Evolutionary conservation across 2,329 filamentous ascomycete genomes (phyloP).

Genomic region (Zasmidium citrigriseum): DNA sequence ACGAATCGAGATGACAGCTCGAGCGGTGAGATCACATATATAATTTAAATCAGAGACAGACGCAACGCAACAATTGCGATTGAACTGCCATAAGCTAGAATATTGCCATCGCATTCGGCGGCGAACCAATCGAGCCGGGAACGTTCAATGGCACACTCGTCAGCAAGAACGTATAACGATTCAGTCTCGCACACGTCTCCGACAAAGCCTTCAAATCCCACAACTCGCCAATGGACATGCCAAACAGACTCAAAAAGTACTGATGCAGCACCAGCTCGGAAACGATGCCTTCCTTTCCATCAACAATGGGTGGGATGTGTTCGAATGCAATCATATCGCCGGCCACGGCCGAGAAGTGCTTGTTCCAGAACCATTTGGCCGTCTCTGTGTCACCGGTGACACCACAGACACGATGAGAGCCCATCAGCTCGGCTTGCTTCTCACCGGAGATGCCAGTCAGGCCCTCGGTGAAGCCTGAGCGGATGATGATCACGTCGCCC

Average conservation of each 20-base stretch:
- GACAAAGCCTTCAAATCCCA: constrained; percentile 47
- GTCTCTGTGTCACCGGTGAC: constrained; percentile 52
- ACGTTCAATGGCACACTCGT: constrained; percentile 48
- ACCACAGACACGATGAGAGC: constrained; percentile 38
- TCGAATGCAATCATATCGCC: constrained; percentile 60
- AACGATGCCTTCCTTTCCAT: constrained; percentile 27
- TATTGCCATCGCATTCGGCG: constrained; percentile 37
- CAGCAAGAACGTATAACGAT: constrained; percentile 47
- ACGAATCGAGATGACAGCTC: background rate
- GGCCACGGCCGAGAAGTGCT: constrained; percentile 57
- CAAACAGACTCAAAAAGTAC: constrained; percentile 44
- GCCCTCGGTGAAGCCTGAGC: constrained; percentile 53
- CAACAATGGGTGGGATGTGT: constrained; percentile 33
- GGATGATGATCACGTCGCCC: constrained; percentile 61
- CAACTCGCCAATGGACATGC: constrained; percentile 49
- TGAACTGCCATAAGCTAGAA: too few species aligned
- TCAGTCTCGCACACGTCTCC: constrained; percentile 38
- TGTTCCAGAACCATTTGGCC: constrained; percentile 61
- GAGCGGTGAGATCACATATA: background rate
- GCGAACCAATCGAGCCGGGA: constrained; percentile 37
- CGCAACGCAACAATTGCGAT: too few species aligned
- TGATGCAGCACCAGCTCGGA: constrained; percentile 38
- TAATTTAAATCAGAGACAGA: too few species aligned
- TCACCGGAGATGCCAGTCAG: constrained; percentile 42
- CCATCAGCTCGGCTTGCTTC: constrained; percentile 44